phyloP scores from a whole-genome alignment of 257 asterid genomes.

The Parsonsia alboflavescens region DNA sequence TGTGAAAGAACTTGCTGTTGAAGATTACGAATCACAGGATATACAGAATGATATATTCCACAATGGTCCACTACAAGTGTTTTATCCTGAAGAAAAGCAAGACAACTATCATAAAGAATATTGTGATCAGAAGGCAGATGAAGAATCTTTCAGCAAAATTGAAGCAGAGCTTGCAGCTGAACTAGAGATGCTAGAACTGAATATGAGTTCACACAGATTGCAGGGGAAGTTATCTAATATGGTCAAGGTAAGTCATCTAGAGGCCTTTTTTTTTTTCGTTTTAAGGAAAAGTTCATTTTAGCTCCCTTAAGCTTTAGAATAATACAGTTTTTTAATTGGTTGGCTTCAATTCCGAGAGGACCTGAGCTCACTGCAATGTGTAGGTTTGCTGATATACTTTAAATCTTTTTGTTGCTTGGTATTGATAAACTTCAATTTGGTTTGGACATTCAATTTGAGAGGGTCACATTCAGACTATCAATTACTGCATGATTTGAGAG shows the following conservation, averaged over 20 bases:
- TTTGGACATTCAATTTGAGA: not conserved
- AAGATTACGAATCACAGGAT: conserved; percentile 51
- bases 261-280: not conserved
- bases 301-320: not conserved
- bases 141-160: conserved; percentile 60
- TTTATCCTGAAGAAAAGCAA: conserved; percentile 34
- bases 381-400: not conserved
- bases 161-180: conserved; percentile 99
- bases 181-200: conserved; percentile 72
- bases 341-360: not conserved
- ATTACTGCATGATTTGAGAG: not conserved
- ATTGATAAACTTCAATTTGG: not conserved
- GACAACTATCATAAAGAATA: conserved; percentile 21
- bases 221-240: conserved; percentile 36
- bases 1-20: conserved; percentile 69
- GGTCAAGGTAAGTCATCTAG: conserved; percentile 44
- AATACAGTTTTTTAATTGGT: not conserved
- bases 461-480: not conserved
- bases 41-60: conserved; percentile 24
- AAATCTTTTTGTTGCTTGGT: not conserved
- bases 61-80: conserved; percentile 25
- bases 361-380: not conserved
- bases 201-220: conserved; percentile 47
- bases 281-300: not conserved
- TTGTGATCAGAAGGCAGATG: conserved; percentile 40